These are phyloP conservation scores for Endothia cerciana DNA, from an alignment of 2,329 filamentous ascomycete species.

Conservation along the genomic window DNA sequence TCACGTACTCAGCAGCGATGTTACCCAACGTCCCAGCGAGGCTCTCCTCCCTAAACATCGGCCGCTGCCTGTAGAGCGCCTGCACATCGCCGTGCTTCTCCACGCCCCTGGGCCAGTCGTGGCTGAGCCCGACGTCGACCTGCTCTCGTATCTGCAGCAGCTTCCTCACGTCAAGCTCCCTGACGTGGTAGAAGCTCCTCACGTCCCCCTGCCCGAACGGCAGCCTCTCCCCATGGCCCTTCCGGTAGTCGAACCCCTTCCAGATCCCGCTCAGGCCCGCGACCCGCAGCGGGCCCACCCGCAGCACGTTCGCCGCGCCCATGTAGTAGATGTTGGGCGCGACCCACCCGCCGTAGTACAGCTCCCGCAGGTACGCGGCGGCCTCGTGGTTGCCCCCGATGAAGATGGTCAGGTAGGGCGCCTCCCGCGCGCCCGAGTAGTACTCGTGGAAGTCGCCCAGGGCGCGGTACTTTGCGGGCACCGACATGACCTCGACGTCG, in stretches of 20 bases:
- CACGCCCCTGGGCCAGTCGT: conserved; percentile 90
- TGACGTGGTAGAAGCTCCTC: conserved; percentile 83
- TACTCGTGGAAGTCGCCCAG: conserved; percentile 95
- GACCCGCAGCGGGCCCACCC: conserved; percentile 82
- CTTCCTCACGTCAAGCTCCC: conserved; percentile 90
- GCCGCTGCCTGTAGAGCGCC: conserved; percentile 73
- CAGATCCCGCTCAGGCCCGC: conserved; percentile 92
- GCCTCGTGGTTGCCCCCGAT: conserved; percentile 96
- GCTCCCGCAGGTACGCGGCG: conserved; percentile 84
- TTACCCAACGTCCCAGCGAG: conserved; percentile 76
- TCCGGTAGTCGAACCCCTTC: conserved; percentile 87
- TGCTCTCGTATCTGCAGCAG: conserved; percentile 82
- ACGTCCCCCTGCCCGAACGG: conserved; percentile 81
- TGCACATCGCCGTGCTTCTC: conserved; percentile 76
- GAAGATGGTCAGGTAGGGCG: conserved; percentile 90
- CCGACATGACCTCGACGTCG: conserved; percentile 87
- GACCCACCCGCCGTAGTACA: conserved; percentile 97
- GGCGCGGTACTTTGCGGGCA: conserved; percentile 82
- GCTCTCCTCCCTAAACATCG: conserved; percentile 76
- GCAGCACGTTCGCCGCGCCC: conserved; percentile 87
- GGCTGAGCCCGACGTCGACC: conserved; percentile 88
- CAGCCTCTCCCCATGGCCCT: conserved; percentile 80
- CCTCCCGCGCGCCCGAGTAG: conserved; percentile 76
- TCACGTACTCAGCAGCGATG: conserved; percentile 75
- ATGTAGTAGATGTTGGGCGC: conserved; percentile 97